Evolutionary conservation across 108 stramenopile species (phyloP).

Genomic region (Poteriospumella lacustris): DNA sequence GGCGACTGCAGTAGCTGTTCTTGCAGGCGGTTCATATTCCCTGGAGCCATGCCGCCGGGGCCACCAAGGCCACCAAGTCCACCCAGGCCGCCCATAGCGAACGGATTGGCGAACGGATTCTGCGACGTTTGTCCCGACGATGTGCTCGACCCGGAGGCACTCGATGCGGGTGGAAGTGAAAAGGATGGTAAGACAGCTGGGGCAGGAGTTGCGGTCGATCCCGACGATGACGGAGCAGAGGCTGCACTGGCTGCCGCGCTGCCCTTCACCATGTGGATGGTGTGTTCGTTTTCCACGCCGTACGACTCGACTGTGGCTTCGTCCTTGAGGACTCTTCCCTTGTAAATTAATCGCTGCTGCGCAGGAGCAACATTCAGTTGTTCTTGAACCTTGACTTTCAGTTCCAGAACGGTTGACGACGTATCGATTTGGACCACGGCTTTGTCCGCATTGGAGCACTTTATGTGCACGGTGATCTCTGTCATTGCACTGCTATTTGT

Average conservation of each 20-base stretch:
- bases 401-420: constrained; percentile 36
- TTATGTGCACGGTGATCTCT: too few relatives aligned
- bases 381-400: constrained; percentile 38
- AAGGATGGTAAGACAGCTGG: too few relatives aligned
- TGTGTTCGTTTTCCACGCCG: neutral
- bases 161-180: too few relatives aligned
- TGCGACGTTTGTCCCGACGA: too few relatives aligned
- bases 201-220: constrained; percentile 1
- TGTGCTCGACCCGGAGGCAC: neutral
- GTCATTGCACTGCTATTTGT: too few relatives aligned
- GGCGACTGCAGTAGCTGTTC: neutral
- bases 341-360: constrained; percentile 80
- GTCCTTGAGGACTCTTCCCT: constrained; percentile 85
- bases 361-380: constrained; percentile 45
- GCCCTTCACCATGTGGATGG: constrained; percentile 29
- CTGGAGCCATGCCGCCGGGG: too few relatives aligned
- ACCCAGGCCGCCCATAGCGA: neutral
- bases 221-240: neutral
- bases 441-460: constrained; percentile 36
- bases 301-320: constrained; percentile 48
- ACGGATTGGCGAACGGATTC: constrained; percentile 1
- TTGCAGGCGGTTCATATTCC: too few relatives aligned
- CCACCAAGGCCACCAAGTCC: too few relatives aligned
- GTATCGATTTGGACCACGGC: constrained; percentile 25
- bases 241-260: constrained; percentile 35